A percentile compares a stretch with the other conserved stretches of the same genome.
phyloP scores from a whole-genome alignment of 208 protist species.

The Strigomonas culicis region DNA sequence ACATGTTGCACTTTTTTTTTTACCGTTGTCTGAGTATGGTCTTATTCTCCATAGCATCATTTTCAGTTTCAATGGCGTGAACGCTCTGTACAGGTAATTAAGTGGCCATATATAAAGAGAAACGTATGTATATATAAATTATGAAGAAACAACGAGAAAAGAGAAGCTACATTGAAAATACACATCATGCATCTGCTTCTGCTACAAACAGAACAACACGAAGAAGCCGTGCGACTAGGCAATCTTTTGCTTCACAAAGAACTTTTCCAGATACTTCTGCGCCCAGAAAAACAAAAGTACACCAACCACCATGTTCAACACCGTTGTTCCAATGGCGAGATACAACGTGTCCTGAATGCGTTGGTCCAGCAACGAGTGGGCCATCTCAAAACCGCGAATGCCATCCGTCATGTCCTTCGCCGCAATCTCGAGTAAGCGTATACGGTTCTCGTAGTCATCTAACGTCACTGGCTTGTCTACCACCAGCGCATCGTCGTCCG shows the following conservation, averaged over 20 bases:
- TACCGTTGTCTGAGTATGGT: no score
- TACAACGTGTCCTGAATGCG: constrained; percentile 43
- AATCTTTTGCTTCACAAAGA: constrained; percentile 66
- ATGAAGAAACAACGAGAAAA: not conserved
- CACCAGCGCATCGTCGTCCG: constrained; percentile 49
- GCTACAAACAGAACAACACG: no score
- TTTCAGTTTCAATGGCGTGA: no score
- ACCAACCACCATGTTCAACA: constrained; percentile 53
- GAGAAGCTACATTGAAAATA: constrained; percentile 6
- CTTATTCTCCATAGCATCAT: no score
- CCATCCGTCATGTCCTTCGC: constrained; percentile 58
- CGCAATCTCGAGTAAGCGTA: constrained; percentile 58
- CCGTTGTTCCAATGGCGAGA: constrained; percentile 35
- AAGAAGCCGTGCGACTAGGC: constrained; percentile 21
- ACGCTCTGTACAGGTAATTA: no score
- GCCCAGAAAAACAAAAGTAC: constrained; percentile 34
- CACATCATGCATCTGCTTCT: no score
- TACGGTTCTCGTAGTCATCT: constrained; percentile 45
- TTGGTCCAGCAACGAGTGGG: constrained; percentile 48
- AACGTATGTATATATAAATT: no score
- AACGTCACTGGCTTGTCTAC: constrained; percentile 67
- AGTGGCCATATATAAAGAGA: no score
- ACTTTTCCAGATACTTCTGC: constrained; percentile 53
- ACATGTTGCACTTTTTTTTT: no score
- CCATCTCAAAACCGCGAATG: constrained; percentile 49